Evolutionary conservation across 2,329 filamentous ascomycete species (phyloP).

Genomic region (Macroventuria anomochaeta): DNA sequence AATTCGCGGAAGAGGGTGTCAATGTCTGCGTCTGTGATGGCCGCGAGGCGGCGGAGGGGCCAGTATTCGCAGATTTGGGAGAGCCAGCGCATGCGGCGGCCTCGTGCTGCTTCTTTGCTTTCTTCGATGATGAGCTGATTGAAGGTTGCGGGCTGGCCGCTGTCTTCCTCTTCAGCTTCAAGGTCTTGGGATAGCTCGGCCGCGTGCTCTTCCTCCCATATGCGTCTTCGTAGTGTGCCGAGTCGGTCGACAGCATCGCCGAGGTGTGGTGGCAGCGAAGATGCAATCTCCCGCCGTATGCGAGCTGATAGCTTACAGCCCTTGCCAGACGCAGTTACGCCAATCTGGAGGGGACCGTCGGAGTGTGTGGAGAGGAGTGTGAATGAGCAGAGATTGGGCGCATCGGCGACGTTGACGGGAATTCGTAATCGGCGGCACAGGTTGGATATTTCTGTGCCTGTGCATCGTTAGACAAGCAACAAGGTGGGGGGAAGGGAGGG

Average conservation of each 20-base stretch:
- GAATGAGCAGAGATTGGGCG: conserved; percentile 86
- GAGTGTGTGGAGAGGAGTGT: conserved; percentile 85
- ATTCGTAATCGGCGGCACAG: conserved; percentile 82
- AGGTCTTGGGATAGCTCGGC: conserved; percentile 54
- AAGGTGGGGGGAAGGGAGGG: no score
- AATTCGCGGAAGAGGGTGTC: conserved; percentile 79
- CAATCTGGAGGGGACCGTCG: conserved; percentile 91
- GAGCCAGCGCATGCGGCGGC: conserved; percentile 87
- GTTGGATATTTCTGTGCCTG: conserved; percentile 71
- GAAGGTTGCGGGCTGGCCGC: conserved; percentile 80
- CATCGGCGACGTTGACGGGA: conserved; percentile 90
- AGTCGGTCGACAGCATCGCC: conserved; percentile 79
- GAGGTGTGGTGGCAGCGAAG: conserved; percentile 75
- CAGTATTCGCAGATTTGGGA: conserved; percentile 98
- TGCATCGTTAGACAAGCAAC: conserved; percentile 16
- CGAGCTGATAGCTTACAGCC: conserved; percentile 93
- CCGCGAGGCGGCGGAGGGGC: conserved; percentile 82
- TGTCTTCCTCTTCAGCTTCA: conserved; percentile 65
- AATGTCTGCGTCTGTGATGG: conserved; percentile 80
- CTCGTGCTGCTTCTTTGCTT: conserved; percentile 76
- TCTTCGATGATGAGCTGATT: conserved; percentile 80
- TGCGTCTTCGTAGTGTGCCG: conserved; percentile 60
- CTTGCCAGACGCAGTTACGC: conserved; percentile 92
- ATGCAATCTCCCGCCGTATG: conserved; percentile 85
- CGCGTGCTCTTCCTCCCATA: conserved; percentile 58